A percentile compares a stretch with the other conserved stretches of the same genome.
Evolutionary conservation across 371 early-diverging fungal genomes (phyloP).

Genomic region (Mucor racemosus): DNA sequence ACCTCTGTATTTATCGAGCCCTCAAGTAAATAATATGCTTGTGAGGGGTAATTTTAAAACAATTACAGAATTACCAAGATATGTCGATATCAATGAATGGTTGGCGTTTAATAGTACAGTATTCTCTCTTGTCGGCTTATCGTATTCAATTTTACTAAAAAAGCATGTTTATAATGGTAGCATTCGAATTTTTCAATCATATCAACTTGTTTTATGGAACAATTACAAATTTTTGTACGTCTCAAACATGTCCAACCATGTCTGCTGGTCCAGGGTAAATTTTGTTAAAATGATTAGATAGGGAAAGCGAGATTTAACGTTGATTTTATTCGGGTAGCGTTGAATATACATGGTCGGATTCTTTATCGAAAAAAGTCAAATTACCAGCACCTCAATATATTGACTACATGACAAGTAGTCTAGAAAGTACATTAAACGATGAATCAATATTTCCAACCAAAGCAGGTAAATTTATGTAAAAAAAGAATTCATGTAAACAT

Average conservation of each 20-base stretch:
- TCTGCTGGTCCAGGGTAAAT: conserved; percentile 81
- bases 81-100: conserved; percentile 95
- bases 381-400: conserved; percentile 94
- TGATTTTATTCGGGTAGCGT: conserved; percentile 41
- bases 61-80: conserved; percentile 86
- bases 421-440: conserved; percentile 87
- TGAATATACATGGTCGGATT: conserved; percentile 95
- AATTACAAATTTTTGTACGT: conserved; percentile 89
- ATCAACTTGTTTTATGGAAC: conserved; percentile 92
- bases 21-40: conserved; percentile 80
- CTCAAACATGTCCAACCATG: conserved; percentile 85
- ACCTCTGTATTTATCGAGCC: conserved; percentile 77
- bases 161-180: too few species aligned
- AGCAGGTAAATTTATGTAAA: conserved; percentile 36
- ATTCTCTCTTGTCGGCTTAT: not conserved
- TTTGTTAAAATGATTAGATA: too few species aligned
- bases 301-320: not conserved
- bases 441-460: conserved; percentile 91
- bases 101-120: conserved; percentile 87
- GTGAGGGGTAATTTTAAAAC: conserved; percentile 92
- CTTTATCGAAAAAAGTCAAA: conserved; percentile 79
- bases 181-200: conserved; percentile 94
- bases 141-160: not conserved
- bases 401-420: conserved; percentile 90
- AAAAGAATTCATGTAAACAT: not conserved